Conservation (phyloP, 1,284 basidiomycete species). For the Ustilago curta region DNA sequence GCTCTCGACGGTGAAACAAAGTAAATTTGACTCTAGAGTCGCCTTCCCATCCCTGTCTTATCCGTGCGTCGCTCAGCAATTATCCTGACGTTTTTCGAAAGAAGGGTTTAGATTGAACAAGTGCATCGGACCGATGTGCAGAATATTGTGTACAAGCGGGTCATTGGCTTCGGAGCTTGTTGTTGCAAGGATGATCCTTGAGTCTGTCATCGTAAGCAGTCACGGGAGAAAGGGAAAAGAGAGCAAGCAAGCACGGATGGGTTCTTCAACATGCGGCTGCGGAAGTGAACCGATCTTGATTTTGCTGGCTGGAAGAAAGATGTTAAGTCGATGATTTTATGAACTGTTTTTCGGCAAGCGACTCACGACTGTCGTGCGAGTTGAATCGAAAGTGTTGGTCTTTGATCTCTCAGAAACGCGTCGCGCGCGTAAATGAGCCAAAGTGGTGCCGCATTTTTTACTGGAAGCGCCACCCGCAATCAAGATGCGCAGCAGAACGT, state of each 20-base stretch:
- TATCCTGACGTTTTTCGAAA: background rate
- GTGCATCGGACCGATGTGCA: constrained; percentile 2
- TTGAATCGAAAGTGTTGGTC: constrained; percentile 33
- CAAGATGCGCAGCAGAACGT: constrained; percentile 14
- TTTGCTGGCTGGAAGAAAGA: too few relatives aligned
- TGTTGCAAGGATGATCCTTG: background rate
- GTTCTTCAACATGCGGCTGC: background rate
- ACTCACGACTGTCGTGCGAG: constrained; percentile 35
- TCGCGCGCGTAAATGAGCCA: constrained; percentile 53
- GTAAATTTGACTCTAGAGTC: too few relatives aligned
- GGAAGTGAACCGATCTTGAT: background rate
- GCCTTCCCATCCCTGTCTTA: background rate
- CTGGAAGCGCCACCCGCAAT: constrained; percentile 9
- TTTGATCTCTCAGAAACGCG: constrained; percentile 28
- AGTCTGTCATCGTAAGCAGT: background rate
- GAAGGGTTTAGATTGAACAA: background rate
- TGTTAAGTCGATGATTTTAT: background rate
- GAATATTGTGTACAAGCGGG: background rate
- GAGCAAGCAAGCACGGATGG: background rate
- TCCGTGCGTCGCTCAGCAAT: background rate
- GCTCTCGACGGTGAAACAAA: too few relatives aligned
- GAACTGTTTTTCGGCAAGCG: background rate
- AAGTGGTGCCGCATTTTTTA: constrained; percentile 28
- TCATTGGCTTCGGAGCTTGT: background rate
- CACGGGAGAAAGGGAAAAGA: too few relatives aligned